Base-by-base conservation (phyloP, 257 asterid species). In the Voacanga thouarsii region DNA sequence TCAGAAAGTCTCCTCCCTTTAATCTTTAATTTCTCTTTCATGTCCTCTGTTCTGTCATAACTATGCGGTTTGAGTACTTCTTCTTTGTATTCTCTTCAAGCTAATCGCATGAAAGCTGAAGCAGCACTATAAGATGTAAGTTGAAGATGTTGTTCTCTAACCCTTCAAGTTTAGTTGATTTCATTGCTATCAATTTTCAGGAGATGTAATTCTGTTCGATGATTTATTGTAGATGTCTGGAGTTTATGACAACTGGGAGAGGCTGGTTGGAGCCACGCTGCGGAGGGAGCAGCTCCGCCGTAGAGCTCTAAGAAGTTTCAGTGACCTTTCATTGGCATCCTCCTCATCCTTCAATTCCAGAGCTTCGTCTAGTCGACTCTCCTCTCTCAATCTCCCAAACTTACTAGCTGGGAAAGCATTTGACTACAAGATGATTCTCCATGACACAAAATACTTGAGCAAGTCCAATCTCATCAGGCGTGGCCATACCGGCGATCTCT, bases 401-500 rank as follows among this genome's bases (percentile, higher is more conserved):
- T 12, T 21, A 4, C 24, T 7, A 5, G 3, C 84, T 1, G 94
- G 94, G 16, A 85, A 83, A 69, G 71, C 89, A 39, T 89, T 88
- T 78, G 83, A 90, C 5, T 83, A 88, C 74, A 86, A 88, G 75
- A 83, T 49, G 15, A 49, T 93, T 64, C 80, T 90, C 7, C 72
- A 71, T 49, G 91, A 91, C n/a, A 87, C 93, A 0, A 26, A 82
- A 49, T 80, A 88, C 75, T 90, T 91, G 65, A 82, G 89, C 51
- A 78, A 78, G 2, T 72, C 64, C 9, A 87, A 85, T 69, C 85
- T 93, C 15, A 84, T 91, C 45, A 90, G 85, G 74, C 82, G 80
- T 12, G 98, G 97, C 6, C 93, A 83, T 59, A 89, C 97, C 0
- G 98, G 97, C 4, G 91, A 86, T 28, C 70, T 93, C 30, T 93